Conservation (phyloP, 768 basidiomycete species). For the Cubamyces sp. region DNA sequence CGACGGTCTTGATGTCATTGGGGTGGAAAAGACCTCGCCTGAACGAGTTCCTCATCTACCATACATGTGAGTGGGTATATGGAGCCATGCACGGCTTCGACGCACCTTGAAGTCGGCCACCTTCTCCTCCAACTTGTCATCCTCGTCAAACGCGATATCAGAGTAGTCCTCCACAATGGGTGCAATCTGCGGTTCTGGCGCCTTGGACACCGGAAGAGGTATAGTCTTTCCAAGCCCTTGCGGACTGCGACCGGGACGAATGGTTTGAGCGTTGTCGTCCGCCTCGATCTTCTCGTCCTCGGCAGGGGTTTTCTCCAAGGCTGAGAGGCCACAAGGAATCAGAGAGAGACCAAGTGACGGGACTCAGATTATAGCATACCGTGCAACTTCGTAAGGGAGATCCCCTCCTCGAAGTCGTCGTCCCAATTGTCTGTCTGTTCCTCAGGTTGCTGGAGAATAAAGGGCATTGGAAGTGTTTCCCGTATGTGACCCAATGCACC, state of each 20-base stretch:
- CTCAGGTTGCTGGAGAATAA: conserved; percentile 73
- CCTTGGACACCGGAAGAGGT: conserved; percentile 54
- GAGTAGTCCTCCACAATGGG: conserved; percentile 92
- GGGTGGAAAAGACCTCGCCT: conserved; percentile 86
- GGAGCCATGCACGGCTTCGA: not conserved
- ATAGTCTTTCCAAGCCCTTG: conserved; percentile 43
- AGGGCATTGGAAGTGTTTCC: conserved; percentile 56
- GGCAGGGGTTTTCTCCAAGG: conserved; percentile 60
- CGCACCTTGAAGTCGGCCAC: conserved; percentile 83
- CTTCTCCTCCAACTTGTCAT: conserved; percentile 75
- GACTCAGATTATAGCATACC: conserved; percentile 39
- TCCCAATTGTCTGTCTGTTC: conserved; percentile 98
- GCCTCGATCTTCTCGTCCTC: conserved; percentile 59
- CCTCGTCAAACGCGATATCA: conserved; percentile 81
- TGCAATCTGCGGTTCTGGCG: conserved; percentile 62
- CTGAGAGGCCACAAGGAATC: conserved; percentile 36
- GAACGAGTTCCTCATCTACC: conserved; percentile 68
- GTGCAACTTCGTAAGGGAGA: conserved; percentile 84
- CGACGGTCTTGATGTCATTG: conserved; percentile 83
- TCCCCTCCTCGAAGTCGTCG: conserved; percentile 95
- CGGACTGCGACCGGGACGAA: conserved; percentile 76
- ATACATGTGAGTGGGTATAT: not conserved
- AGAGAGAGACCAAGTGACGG: not conserved
- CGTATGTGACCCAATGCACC: conserved; percentile 33
- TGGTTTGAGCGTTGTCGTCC: conserved; percentile 82